Evolutionary conservation across 2,329 filamentous ascomycete species (phyloP).

Genomic region (Mariannaea sp.): DNA sequence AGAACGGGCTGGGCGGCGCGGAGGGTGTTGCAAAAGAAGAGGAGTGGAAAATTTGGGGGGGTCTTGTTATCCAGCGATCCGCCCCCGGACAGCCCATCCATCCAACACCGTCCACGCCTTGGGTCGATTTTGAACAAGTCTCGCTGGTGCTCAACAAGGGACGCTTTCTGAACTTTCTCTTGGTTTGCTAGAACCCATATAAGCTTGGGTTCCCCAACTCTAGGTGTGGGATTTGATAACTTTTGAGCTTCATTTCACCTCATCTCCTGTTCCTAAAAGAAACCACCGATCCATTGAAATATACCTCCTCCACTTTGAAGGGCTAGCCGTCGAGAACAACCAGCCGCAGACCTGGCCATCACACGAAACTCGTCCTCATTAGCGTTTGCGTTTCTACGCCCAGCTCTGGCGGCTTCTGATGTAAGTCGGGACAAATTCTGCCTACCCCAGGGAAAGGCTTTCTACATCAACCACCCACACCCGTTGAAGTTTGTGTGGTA

Average conservation of each 20-base stretch:
- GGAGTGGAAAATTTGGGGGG: too few species aligned
- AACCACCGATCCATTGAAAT: background rate
- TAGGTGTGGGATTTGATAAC: conserved; percentile 2
- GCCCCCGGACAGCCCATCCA: conserved; percentile 29
- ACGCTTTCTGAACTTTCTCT: conserved; percentile 26
- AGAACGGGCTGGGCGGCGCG: conserved; percentile 20
- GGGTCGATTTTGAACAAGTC: conserved; percentile 31
- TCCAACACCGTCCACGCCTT: conserved; percentile 27
- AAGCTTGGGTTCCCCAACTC: conserved; percentile 32
- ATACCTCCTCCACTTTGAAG: background rate
- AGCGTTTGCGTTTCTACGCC: conserved; percentile 19
- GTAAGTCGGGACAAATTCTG: conserved; percentile 19
- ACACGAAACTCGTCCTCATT: conserved; percentile 10
- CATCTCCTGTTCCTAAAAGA: background rate
- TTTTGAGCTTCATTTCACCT: conserved; percentile 3
- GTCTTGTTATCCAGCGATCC: conserved; percentile 30
- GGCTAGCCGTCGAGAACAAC: conserved; percentile 11
- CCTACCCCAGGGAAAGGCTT: conserved; percentile 16
- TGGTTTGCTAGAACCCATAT: conserved; percentile 31
- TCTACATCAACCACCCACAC: conserved; percentile 14
- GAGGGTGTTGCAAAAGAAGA: conserved; percentile 18
- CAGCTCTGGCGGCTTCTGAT: conserved; percentile 28
- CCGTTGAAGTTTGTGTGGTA: conserved; percentile 7
- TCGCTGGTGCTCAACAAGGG: conserved; percentile 24
- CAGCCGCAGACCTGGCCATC: conserved; percentile 9